Base-by-base conservation (phyloP, 305 asterid genomes). In the Solanum hybrid region DNA sequence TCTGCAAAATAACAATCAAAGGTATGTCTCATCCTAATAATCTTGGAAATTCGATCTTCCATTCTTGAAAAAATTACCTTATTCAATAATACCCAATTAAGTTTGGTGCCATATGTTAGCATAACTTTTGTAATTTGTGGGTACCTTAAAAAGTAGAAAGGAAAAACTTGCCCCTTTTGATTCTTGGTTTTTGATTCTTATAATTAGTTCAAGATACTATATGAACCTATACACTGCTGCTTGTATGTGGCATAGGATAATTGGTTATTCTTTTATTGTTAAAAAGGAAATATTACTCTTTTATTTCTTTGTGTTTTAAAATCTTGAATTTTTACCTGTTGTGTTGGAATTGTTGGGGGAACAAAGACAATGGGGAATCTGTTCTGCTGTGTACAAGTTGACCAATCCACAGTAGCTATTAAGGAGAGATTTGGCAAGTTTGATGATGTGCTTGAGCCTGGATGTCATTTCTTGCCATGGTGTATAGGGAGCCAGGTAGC, bases 401-500 rank as follows among this genome's bases (percentile, higher is more conserved):
- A 92, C 69, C 94, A 93, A 90, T 92, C 93, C 37, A 90, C 91
- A 1, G 92, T 92, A 69, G 92, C 93, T 26, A 91, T 93, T 67
- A 93, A 61, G 80, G 94, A 93, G 88, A 89, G 61, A 57, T 93
- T 93, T 87, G 94, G 93, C 16, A 92, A 89, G 92, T 93, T 90
- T 90, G 90, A 93, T 35, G 92, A 92, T 14, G 91, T 93, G 34
- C 93, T 93, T 37, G 90, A 92, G 77, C 93, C 94, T 46, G 94
- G 94, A 34, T 93, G 94, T 79, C 94, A 93, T 89, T 93, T 86
- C 90, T 89, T 93, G 69, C 94, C 93, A n/a, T 93, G 94, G 94
- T 91, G 92, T 82, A 7, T 92, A 10, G 94, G 94, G 6, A 87
- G 90, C 14, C 89, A 86, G 78, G 51, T 93, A 73, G 91, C 93